Evolutionary conservation across 257 asterid species (phyloP), one percentile per base, ranked within the genome.

Genomic region (Verbena officinalis): DNA sequence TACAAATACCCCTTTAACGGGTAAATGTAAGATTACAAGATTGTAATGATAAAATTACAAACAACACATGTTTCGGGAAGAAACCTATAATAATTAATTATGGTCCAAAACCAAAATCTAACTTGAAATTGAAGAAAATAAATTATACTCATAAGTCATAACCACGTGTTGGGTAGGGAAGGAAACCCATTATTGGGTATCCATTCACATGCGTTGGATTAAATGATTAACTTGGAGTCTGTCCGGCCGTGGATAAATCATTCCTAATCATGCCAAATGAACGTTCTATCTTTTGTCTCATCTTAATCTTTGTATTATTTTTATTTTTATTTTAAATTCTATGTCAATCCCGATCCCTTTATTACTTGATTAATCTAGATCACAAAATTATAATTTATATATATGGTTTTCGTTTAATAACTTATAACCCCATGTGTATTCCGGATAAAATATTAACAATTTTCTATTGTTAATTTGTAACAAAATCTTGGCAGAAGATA

Each of bases 191-290:
- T 49, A 82, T 76, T 78, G 72, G 43, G 42, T 23, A 23, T 68
- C 56, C 52, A 31, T 69, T 55, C 63, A 57, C 76, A 62, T 73
- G 77, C 75, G 71, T 59, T 52, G 60, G 54, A 55, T 51, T 46
- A 34, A 38, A 68, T 49, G 46, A 78, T 77, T 72, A 55, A 56
- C 63, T 55, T 64, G 5, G 71, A 69, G 62, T 59, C 70, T n/a
- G n/a, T n/a, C n/a, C n/a, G n/a, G n/a, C n/a, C 78, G 82, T 74
- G 78, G 67, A 73, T 44, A 43, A 46, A 77, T 80, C 77, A 80
- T 77, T 65, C 73, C 71, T 70, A 77, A 70, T 81, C 73, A 77
- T 77, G 68, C 43, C 20, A 22, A 64, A 58, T 80, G n/a, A n/a
- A n/a, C n/a, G 62, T 59, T 45, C 56, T 22, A 12, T 45, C 55